phyloP scores from a whole-genome alignment of 1,284 basidiomycete genomes.

The Cystobasidium sp. region DNA sequence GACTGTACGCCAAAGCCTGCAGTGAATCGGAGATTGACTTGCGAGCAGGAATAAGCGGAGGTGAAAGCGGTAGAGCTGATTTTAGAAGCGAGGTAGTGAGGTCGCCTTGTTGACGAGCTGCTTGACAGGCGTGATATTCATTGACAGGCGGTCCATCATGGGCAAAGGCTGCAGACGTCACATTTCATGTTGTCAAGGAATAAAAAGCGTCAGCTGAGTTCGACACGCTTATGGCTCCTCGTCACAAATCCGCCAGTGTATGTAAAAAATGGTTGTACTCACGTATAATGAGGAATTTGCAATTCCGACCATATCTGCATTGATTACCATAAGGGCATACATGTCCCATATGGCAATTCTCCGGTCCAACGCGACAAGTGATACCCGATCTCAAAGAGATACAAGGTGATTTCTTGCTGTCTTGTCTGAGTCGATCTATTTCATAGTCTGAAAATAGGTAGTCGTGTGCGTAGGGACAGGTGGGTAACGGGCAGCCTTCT shows the following conservation, averaged over 20 bases:
- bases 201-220: neutral
- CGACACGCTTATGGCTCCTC: neutral
- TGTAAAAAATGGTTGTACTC: neutral
- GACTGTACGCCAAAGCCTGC: no score
- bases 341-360: conserved; percentile 42
- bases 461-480: conserved; percentile 33
- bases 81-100: neutral
- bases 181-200: neutral
- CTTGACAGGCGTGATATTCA: neutral
- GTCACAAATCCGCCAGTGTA: no score
- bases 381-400: neutral
- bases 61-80: neutral
- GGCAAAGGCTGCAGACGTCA: neutral
- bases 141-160: conserved; percentile 6
- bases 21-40: no score
- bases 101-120: conserved; percentile 1
- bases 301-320: conserved; percentile 28
- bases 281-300: conserved; percentile 27
- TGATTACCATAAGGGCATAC: conserved; percentile 29
- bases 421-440: conserved; percentile 3
- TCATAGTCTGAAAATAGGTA: conserved; percentile 14
- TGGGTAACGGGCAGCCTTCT: conserved; percentile 3
- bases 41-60: neutral
- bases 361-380: conserved; percentile 6
- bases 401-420: conserved; percentile 41